These are phyloP conservation scores for Bacidia gigantensis DNA, from an alignment of 495 filamentous ascomycete genomes.

Conservation along the genomic window DNA sequence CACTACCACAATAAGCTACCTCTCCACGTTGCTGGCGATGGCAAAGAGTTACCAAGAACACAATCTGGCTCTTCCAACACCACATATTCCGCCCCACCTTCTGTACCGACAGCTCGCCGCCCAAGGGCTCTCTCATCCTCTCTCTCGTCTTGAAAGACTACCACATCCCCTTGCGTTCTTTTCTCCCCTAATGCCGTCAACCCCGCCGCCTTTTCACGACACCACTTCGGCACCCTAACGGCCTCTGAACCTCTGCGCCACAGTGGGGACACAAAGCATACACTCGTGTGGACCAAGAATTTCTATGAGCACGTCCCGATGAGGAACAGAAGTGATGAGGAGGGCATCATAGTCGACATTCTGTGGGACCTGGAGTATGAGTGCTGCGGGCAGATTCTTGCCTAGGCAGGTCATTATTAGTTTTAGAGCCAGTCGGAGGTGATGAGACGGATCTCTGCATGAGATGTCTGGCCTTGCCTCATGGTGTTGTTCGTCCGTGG, in stretches of 20 bases:
- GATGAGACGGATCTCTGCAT: slow-evolving; percentile 10
- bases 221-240: slow-evolving; percentile 3
- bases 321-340: slow-evolving; percentile 9
- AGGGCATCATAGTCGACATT: slow-evolving; percentile 2
- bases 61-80: neutral
- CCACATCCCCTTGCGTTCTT: neutral
- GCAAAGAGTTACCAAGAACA: too few relatives aligned
- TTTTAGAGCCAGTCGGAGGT: slow-evolving; percentile 9
- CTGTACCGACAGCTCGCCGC: neutral
- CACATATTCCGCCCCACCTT: neutral
- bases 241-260: slow-evolving; percentile 11
- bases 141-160: neutral
- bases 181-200: neutral
- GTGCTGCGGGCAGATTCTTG: slow-evolving; percentile 3
- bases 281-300: slow-evolving; percentile 14
- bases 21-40: neutral
- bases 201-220: slow-evolving; percentile 5
- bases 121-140: neutral
- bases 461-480: slow-evolving; percentile 8
- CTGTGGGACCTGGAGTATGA: neutral
- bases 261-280: slow-evolving; percentile 12
- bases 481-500: slow-evolving; percentile 8
- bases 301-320: slow-evolving; percentile 11
- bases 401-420: slow-evolving; percentile 8
- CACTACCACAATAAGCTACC: neutral